Evolutionary conservation across 2,329 filamentous ascomycete species (phyloP), one percentile per base, ranked within the genome.

Genomic region (Pseudovirgaria hyperparasitica): DNA sequence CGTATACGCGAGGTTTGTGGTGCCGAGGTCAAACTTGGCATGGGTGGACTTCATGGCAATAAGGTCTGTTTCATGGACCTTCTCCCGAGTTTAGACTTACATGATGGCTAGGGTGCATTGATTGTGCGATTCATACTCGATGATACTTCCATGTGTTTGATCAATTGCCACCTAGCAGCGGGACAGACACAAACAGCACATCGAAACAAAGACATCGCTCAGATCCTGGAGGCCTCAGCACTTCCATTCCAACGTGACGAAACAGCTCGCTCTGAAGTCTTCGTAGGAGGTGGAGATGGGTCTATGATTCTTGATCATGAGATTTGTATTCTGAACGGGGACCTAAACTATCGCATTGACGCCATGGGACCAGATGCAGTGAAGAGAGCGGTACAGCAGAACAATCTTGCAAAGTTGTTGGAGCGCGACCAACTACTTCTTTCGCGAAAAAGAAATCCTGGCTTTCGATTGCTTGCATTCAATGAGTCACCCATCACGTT

Each of bases 341-440:
- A 98, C 50, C 67, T 98, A 26, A 98, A 98, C 56, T 98, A 98
- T 54, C 85, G 90, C 35, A 96, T 98, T 45, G 90, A 98, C 52
- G 85, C 86, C 14, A 94, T 96, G 72, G 84, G 84, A 11, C 81
- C 90, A 26, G 84, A 96, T 44, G 85, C 82, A 0, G 87, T 98
- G 3, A 79, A 96, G 29, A 77, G 76, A 33, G 85, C 84, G 2
- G 72, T 96, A 26, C 77, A 81, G 36, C 67, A 77, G 22, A 76
- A 78, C 35, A 92, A 96, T 39, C 65, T 96, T 3, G 46, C 65
- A 16, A 92, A 93, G 48, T 69, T 98, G 2, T 73, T 98, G 1
- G 87, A 96, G 31, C 76, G 90, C 25, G 90, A 98, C 46, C 90
- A 98, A 50, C 67, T 98, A 5, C 72, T 96, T 2, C 78, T 93